A percentile compares a stretch with the other conserved stretches of the same genome.
phyloP scores from a whole-genome alignment of 1,284 basidiomycete genomes.

The Ceratobasidium sp. region DNA sequence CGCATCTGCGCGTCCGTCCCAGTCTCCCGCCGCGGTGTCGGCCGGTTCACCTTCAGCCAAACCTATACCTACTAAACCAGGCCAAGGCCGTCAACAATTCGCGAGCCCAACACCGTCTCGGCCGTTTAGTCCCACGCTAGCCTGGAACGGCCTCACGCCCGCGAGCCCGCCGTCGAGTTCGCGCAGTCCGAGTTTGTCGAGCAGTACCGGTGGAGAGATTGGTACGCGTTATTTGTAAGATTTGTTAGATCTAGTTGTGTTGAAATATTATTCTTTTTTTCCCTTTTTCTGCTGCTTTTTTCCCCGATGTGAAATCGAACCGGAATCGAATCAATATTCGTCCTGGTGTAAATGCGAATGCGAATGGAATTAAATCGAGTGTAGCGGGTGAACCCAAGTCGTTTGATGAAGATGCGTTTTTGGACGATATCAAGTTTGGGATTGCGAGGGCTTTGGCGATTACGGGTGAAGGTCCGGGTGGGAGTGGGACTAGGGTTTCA shows the following conservation, averaged over 20 bases:
- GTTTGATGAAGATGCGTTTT: conserved; percentile 35
- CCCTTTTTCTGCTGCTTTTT: conserved; percentile 17
- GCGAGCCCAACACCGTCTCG: neutral
- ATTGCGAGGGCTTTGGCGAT: neutral
- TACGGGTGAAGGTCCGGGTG: too few relatives aligned
- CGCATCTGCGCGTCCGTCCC: neutral
- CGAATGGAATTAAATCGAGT: too few relatives aligned
- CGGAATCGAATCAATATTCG: neutral
- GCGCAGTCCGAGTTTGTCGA: conserved; percentile 23
- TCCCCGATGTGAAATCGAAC: neutral
- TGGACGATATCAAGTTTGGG: conserved; percentile 27
- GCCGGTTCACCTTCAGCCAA: neutral
- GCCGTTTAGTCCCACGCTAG: conserved; percentile 24
- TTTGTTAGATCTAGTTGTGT: conserved; percentile 8
- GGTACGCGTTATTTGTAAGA: conserved; percentile 36
- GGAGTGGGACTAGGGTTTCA: neutral
- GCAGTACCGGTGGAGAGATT: conserved; percentile 17
- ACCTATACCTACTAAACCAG: neutral
- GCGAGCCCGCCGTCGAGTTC: conserved; percentile 17
- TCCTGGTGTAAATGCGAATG: too few relatives aligned
- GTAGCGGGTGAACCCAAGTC: neutral
- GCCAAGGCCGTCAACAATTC: neutral
- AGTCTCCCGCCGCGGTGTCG: neutral
- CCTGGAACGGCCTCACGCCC: conserved; percentile 36
- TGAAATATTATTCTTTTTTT: conserved; percentile 15